These are phyloP conservation scores for Chaetomiaceae sp. DNA, from an alignment of 2,329 filamentous ascomycete species.

Conservation along the genomic window DNA sequence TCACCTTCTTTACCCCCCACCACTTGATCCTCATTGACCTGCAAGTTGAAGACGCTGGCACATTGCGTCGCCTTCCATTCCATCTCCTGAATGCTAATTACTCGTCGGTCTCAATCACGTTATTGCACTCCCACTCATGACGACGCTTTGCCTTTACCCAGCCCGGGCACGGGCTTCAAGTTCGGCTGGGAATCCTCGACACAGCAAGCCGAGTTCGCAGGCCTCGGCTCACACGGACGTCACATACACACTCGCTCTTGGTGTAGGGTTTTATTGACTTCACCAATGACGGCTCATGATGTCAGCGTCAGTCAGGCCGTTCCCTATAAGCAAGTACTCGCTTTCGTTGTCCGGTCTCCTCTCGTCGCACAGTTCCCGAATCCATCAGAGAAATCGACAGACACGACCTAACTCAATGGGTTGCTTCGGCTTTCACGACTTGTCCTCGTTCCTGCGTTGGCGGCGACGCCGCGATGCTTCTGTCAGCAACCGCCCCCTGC, in stretches of 20 bases:
- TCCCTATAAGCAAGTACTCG: neutral
- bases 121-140: too few species aligned
- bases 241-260: too few species aligned
- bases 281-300: neutral
- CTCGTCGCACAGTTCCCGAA: neutral
- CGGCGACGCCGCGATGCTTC: neutral
- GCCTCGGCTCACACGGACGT: too few species aligned
- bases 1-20: too few species aligned
- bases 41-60: neutral
- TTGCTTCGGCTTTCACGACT: neutral
- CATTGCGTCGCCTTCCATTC: too few species aligned
- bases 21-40: neutral
- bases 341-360: neutral
- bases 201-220: too few species aligned
- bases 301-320: neutral
- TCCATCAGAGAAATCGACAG: neutral
- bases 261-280: too few species aligned
- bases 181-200: too few species aligned
- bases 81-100: too few species aligned
- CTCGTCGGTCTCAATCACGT: too few species aligned
- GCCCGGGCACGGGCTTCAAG: neutral
- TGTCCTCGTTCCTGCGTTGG: neutral
- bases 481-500: neutral
- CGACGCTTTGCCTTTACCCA: too few species aligned
- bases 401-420: neutral